phyloP scores from a whole-genome alignment of 495 filamentous ascomycete species.

The Annulohypoxylon nitens region DNA sequence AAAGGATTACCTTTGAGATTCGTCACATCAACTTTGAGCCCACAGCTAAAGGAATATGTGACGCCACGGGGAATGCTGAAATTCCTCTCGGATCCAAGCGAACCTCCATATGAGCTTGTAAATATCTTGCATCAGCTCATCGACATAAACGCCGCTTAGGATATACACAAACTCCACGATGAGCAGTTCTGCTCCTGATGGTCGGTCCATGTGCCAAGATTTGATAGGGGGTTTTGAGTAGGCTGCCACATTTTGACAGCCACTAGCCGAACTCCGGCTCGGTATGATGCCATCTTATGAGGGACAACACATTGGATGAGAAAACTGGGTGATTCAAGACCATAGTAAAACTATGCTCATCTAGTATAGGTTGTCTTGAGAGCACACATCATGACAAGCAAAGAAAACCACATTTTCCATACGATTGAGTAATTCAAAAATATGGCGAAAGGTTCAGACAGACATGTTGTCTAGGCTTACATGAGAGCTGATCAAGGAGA shows the following conservation, averaged over 20 bases:
- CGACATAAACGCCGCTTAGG: slow-evolving; percentile 25
- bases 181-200: slow-evolving; percentile 13
- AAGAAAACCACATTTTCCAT: slow-evolving; percentile 26
- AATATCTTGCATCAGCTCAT: slow-evolving; percentile 24
- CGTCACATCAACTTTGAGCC: neutral
- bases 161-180: slow-evolving; percentile 21
- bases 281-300: slow-evolving; percentile 28
- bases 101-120: slow-evolving; percentile 41
- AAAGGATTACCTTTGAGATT: slow-evolving; percentile 86
- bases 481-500: neutral
- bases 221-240: neutral
- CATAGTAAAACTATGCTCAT: neutral
- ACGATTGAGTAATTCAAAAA: slow-evolving; percentile 11
- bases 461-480: neutral
- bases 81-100: slow-evolving; percentile 27
- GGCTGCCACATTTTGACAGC: neutral
- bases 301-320: neutral
- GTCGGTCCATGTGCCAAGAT: slow-evolving; percentile 12
- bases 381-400: neutral
- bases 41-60: slow-evolving; percentile 30
- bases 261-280: neutral
- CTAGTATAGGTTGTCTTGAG: slow-evolving; percentile 5
- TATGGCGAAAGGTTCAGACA: slow-evolving; percentile 25
- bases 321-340: slow-evolving; percentile 1
- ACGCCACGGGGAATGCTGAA: slow-evolving; percentile 31